Base-by-base conservation (phyloP, 768 basidiomycete species). In the Pluteus cervinus region DNA sequence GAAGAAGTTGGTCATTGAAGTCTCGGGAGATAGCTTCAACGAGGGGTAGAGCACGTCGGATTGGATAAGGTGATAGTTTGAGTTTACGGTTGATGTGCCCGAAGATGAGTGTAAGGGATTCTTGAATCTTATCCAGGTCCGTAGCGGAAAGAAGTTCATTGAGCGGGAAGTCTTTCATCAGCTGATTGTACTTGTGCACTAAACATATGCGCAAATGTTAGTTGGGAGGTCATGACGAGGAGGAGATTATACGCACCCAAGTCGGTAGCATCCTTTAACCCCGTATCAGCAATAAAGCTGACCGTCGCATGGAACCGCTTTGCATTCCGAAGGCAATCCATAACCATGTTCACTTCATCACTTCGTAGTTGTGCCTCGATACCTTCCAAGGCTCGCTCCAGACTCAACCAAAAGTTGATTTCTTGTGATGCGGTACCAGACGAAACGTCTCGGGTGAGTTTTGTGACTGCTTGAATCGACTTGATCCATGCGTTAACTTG, bases 401-500 rank as follows among this genome's bases (percentile, higher is more conserved):
- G 72, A 56, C 84, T 87, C 16, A 98, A 68, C 96, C 96, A 98
- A 53, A 99, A 98, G 60, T 98, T 98, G 68, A 99, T 92, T 58
- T 98, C 96, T 54, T 99, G 96, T 0, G 90, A 93, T 2, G 96
- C 94, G 0, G 94, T 98, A 2, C 94, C 94, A 4, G 87, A 88
- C 1, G 81, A 71, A 22, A 98, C 94, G 51, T 98, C 94, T 16
- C 96, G 71, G 2, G 79, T 82, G n/a, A 99, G 76, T 56, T 94
- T 96, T 5, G 96, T 98, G 35, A 98, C 92, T 0, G 85, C 77
- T 58, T 98, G 96, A 39, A 98, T 94, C 21, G 91, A 84, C 62
- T 96, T 96, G 66, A 98, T 96, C 96, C 96, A 99, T 10, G 80
- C 72, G 57, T 98, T 98, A 44, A 98, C 94, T 46, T 97, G 89